Conservation (phyloP, 208 protist genomes). For the Crithidia thermophila region DNA sequence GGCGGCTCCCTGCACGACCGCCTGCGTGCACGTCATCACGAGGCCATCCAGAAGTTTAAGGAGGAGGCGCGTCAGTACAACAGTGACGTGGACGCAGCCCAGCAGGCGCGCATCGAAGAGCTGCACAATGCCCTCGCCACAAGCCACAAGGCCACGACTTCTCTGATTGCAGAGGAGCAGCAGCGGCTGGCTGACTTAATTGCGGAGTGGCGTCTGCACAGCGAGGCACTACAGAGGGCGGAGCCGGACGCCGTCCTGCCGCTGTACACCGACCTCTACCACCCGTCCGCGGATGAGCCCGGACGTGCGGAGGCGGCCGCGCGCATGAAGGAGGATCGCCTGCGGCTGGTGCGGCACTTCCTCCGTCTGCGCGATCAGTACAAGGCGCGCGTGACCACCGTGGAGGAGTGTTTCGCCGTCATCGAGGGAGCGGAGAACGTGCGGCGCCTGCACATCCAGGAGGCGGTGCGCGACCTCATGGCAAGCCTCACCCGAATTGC, state of each 20-base stretch:
- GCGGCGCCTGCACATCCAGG: constrained; percentile 49
- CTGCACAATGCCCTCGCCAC: constrained; percentile 49
- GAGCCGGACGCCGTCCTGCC: constrained; percentile 36
- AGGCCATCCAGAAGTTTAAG: constrained; percentile 51
- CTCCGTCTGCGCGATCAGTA: constrained; percentile 41
- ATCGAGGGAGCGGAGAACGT: constrained; percentile 51
- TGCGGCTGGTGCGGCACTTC: constrained; percentile 45
- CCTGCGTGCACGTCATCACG: constrained; percentile 47
- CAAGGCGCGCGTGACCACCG: constrained; percentile 35
- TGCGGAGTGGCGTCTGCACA: constrained; percentile 34
- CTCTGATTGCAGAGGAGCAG: constrained; percentile 42
- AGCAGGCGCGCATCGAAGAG: constrained; percentile 42
- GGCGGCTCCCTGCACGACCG: constrained; percentile 31
- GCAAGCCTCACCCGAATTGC: constrained; percentile 65
- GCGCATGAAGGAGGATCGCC: constrained; percentile 59
- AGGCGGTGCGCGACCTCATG: constrained; percentile 59
- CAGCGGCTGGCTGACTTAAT: constrained; percentile 42
- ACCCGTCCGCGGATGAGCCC: constrained; percentile 37
- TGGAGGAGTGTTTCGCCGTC: constrained; percentile 37
- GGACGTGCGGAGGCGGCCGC: constrained; percentile 32
- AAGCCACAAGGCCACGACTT: constrained; percentile 47
- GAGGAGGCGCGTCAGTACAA: constrained; percentile 44
- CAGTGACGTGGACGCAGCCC: constrained; percentile 48
- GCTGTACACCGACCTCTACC: constrained; percentile 37
- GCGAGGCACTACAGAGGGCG: constrained; percentile 11